Evolutionary conservation across 106 monocot genomes (phyloP).

Genomic region (Chionographis japonica): DNA sequence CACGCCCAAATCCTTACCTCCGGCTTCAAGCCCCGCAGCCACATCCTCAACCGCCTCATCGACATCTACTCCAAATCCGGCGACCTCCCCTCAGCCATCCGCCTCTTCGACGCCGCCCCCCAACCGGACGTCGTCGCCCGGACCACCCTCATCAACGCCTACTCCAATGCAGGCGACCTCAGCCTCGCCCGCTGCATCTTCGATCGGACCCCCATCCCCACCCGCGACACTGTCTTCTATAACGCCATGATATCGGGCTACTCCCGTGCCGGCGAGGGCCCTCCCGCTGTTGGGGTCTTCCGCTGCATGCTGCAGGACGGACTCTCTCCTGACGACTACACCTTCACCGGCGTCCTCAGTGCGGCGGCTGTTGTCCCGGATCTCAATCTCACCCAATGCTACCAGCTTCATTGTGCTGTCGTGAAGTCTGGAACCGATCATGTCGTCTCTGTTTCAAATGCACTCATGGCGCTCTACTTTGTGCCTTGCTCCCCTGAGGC

Average conservation of each 20-base stretch:
- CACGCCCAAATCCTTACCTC: constrained; percentile 73
- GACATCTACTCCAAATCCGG: constrained; percentile 61
- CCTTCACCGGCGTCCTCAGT: constrained; percentile 67
- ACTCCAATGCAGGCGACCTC: constrained; percentile 35
- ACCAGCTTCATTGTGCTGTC: constrained; percentile 61
- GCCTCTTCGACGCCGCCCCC: constrained; percentile 36
- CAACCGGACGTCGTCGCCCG: constrained; percentile 44
- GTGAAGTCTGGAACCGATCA: constrained; percentile 49
- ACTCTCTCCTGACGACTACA: constrained; percentile 65
- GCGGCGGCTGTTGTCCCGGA: constrained; percentile 22
- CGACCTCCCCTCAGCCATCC: constrained; percentile 63
- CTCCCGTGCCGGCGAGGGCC: constrained; percentile 35
- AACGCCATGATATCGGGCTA: constrained; percentile 84
- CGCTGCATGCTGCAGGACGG: constrained; percentile 35
- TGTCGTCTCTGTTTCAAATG: constrained; percentile 63
- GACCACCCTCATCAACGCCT: constrained; percentile 62
- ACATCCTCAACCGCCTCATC: constrained; percentile 87
- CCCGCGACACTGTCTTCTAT: constrained; percentile 78
- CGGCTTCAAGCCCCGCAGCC: constrained; percentile 60
- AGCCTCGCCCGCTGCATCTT: constrained; percentile 46
- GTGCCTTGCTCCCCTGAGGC: constrained; percentile 30
- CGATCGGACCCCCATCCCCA: constrained; percentile 35
- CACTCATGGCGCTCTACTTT: constrained; percentile 68
- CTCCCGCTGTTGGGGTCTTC: constrained; percentile 32
- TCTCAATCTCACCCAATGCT: constrained; percentile 18